Conservation (phyloP, 768 basidiomycete species). For the Albatrellus ellisii region DNA sequence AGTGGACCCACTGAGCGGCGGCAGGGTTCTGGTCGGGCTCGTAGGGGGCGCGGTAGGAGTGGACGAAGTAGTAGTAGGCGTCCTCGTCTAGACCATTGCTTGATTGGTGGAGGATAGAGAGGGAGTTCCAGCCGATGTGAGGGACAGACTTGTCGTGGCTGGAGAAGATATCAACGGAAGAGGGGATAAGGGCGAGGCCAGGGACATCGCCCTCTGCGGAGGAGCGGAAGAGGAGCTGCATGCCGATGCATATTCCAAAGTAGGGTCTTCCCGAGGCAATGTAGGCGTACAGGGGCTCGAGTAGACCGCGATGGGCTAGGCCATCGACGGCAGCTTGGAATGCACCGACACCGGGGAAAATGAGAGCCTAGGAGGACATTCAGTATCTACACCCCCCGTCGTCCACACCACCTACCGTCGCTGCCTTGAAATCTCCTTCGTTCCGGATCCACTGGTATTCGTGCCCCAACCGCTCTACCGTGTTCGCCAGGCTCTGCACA, state of each 20-base stretch:
- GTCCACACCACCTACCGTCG: conserved; percentile 70
- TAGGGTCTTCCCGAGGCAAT: conserved; percentile 84
- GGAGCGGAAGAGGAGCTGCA: conserved; percentile 88
- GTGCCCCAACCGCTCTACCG: conserved; percentile 73
- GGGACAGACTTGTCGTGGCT: conserved; percentile 76
- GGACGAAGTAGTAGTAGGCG: conserved; percentile 93
- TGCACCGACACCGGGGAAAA: conserved; percentile 95
- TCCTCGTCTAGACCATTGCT: conserved; percentile 34
- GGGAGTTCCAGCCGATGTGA: conserved; percentile 96
- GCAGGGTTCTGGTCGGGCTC: conserved; percentile 38
- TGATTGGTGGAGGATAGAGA: conserved; percentile 36
- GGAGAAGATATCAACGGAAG: conserved; percentile 60
- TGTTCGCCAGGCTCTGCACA: conserved; percentile 88
- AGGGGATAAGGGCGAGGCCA: conserved; percentile 86
- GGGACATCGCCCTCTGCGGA: conserved; percentile 56
- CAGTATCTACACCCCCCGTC: no score
- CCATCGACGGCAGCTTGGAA: conserved; percentile 81
- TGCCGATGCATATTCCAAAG: conserved; percentile 96
- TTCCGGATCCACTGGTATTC: conserved; percentile 79
- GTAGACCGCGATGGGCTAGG: conserved; percentile 56
- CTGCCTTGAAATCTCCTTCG: conserved; percentile 72
- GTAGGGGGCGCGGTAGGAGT: conserved; percentile 84
- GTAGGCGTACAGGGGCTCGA: conserved; percentile 71
- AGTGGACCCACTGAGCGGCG: conserved; percentile 66
- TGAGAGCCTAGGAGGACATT: conserved; percentile 49